These are phyloP conservation scores for Gossypium lobatum DNA, from an alignment of 441 rosid species.

Conservation along the genomic window DNA sequence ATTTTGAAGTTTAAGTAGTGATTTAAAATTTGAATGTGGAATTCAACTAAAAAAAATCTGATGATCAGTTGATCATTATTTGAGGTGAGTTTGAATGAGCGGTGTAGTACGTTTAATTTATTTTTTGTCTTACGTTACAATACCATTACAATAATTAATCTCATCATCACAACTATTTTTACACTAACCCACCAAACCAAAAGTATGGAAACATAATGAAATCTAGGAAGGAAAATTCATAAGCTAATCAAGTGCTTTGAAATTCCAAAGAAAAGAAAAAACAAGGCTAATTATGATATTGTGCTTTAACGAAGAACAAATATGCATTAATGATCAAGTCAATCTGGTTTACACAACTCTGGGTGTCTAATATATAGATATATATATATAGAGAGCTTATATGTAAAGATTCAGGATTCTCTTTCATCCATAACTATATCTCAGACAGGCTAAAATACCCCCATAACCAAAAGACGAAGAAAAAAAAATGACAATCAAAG, in stretches of 20 bases:
- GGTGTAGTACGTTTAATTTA: rapidly evolving
- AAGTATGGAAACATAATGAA: no score
- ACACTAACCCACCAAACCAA: rapidly evolving
- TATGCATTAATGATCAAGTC: not conserved
- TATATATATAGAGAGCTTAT: no score
- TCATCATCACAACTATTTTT: rapidly evolving
- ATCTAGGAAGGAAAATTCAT: no score
- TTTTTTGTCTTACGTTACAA: no score
- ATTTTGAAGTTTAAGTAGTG: no score
- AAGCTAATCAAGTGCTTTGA: not conserved
- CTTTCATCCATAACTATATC: not conserved
- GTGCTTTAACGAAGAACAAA: not conserved
- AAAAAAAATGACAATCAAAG: conserved; percentile 26
- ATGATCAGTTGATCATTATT: no score
- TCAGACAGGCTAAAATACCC: not conserved
- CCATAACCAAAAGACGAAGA: not conserved
- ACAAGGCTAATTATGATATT: not conserved
- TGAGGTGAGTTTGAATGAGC: rapidly evolving
- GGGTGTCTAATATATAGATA: no score
- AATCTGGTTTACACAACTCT: not conserved
- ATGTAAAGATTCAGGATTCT: not conserved
- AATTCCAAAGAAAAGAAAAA: not conserved
- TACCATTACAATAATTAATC: no score
- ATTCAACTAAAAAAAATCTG: no score
- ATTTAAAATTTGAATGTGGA: no score